Percentiles rank a stretch among this genome's conserved stretches.
phyloP scores from a whole-genome alignment of 2,329 filamentous ascomycete species.

The Mycogone perniciosa region DNA sequence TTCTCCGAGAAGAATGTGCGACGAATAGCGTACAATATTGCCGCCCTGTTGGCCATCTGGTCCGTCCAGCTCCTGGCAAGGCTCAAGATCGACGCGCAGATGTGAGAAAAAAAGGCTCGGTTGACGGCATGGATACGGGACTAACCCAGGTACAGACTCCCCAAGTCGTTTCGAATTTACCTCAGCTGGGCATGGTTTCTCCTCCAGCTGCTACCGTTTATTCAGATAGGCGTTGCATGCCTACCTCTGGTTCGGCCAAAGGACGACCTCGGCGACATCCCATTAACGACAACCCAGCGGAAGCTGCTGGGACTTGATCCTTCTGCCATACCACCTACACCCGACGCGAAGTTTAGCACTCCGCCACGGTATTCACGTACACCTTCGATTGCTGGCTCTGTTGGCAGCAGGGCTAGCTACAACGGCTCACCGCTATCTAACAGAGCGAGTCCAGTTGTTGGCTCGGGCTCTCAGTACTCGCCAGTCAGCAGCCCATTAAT shows the following conservation, averaged over 20 bases:
- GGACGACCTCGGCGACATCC: conserved; percentile 82
- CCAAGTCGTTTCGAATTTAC: conserved; percentile 29
- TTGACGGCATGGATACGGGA: conserved; percentile 4
- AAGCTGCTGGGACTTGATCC: conserved; percentile 75
- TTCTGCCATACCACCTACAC: conserved; percentile 54
- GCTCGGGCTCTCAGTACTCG: conserved; percentile 42
- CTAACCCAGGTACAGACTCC: conserved; percentile 26
- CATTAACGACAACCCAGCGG: conserved; percentile 71
- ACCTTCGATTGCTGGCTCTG: conserved; percentile 56
- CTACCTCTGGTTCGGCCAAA: conserved; percentile 64
- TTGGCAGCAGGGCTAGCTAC: conserved; percentile 52
- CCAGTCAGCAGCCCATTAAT: conserved; percentile 49
- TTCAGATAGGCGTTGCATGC: conserved; percentile 67
- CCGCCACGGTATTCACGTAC: conserved; percentile 82
- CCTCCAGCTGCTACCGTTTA: conserved; percentile 51
- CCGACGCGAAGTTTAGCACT: conserved; percentile 67
- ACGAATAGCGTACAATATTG: conserved; percentile 61
- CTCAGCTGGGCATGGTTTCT: conserved; percentile 39
- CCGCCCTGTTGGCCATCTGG: conserved; percentile 37
- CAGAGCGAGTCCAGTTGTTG: conserved; percentile 43
- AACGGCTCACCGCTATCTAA: conserved; percentile 53
- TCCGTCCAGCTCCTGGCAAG: conserved; percentile 28
- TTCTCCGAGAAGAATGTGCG: conserved; percentile 74
- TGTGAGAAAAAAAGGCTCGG: conserved; percentile 29
- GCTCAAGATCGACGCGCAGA: conserved; percentile 30